These are phyloP conservation scores for Suhomyces taliae DNA, from an alignment of 1,139 yeast genomes.

Conservation along the genomic window DNA sequence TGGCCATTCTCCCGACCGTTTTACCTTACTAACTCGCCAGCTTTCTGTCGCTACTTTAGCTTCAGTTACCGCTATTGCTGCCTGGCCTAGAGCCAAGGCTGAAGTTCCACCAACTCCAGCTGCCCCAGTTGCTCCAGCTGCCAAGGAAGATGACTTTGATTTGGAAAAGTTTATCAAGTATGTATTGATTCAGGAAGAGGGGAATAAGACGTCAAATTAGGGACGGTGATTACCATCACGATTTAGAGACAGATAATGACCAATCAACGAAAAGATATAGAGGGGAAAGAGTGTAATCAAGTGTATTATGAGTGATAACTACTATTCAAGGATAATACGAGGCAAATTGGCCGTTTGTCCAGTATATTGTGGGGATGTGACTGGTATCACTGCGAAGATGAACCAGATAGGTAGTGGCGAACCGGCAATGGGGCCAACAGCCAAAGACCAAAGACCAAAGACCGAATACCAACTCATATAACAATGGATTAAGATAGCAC, in stretches of 20 bases:
- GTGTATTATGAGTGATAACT: no score
- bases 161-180: constrained; percentile 61
- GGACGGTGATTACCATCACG: no score
- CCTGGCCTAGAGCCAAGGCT: constrained; percentile 40
- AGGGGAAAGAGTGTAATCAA: no score
- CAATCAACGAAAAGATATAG: no score
- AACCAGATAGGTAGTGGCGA: not conserved
- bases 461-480: not conserved
- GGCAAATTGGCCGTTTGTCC: no score
- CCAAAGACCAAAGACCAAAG: not conserved
- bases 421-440: no score
- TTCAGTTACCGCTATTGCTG: constrained; percentile 45
- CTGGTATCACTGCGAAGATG: no score
- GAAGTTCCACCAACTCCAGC: constrained; percentile 25
- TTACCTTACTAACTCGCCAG: constrained; percentile 22
- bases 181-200: constrained; percentile 23
- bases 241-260: no score
- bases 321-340: no score
- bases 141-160: constrained; percentile 57
- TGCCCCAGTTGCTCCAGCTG: constrained; percentile 26
- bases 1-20: not conserved
- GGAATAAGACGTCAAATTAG: not conserved
- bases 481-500: not conserved
- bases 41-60: constrained; percentile 48
- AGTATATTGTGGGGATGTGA: no score